phyloP scores from a whole-genome alignment of 352 stramenopile species.

The Globisporangium radiosum region DNA sequence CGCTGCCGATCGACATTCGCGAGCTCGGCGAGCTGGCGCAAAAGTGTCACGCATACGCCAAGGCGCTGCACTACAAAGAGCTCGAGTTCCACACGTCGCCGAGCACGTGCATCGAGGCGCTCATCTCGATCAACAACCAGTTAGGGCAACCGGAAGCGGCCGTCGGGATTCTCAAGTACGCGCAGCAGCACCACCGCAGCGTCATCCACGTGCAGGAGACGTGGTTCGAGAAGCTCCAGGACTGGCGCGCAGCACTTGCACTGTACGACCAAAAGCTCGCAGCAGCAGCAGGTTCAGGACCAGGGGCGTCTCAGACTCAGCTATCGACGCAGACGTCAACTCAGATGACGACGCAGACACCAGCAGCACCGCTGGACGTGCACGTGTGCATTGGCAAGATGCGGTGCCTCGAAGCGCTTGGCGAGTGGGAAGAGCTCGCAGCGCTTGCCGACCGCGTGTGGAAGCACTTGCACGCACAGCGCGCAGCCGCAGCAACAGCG shows the following conservation, averaged over 20 bases:
- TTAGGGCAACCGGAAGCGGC: constrained; percentile 94
- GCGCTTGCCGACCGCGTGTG: constrained; percentile 79
- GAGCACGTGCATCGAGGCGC: constrained; percentile 93
- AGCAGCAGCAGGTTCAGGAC: background rate
- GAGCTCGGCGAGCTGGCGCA: constrained; percentile 92
- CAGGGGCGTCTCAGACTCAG: too few species aligned
- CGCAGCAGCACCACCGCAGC: constrained; percentile 66
- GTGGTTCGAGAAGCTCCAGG: constrained; percentile 97
- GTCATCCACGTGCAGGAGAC: constrained; percentile 91
- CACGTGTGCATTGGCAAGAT: constrained; percentile 96
- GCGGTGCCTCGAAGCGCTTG: constrained; percentile 94
- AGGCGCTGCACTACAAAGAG: constrained; percentile 95
- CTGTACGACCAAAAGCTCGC: constrained; percentile 90
- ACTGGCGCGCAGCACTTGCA: constrained; percentile 93
- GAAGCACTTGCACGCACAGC: constrained; percentile 24
- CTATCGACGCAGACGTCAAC: too few species aligned
- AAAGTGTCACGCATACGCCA: constrained; percentile 97
- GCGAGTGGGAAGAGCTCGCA: constrained; percentile 93
- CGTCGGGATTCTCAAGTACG: constrained; percentile 95
- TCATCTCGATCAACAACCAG: constrained; percentile 99
- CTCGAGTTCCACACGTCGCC: constrained; percentile 92
- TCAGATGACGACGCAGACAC: constrained; percentile 7
- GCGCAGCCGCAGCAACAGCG: constrained; percentile 2
- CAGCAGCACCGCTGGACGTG: constrained; percentile 51
- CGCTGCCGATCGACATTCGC: constrained; percentile 94